Conservation (phyloP, 208 protist genomes). For the Leishmania turanica region DNA sequence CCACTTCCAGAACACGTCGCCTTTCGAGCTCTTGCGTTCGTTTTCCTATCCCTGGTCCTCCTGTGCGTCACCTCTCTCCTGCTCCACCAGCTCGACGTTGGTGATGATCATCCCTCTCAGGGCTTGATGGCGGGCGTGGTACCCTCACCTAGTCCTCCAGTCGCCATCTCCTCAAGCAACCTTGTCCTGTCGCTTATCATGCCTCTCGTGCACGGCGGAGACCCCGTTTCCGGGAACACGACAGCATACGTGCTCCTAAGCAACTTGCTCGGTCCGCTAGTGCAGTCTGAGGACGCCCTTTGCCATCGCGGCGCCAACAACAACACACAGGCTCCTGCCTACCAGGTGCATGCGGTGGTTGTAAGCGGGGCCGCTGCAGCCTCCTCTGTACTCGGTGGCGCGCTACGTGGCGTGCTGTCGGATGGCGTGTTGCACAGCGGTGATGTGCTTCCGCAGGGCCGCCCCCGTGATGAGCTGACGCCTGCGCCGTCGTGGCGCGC, state of each 20-base stretch:
- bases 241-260: background rate
- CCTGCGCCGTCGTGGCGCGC: slow-evolving; percentile 4
- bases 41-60: no score
- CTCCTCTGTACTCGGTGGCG: background rate
- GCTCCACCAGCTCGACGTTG: no score
- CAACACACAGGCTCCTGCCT: background rate
- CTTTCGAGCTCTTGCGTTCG: no score
- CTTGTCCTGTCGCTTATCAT: background rate
- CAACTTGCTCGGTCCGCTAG: slow-evolving; percentile 8
- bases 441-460: background rate
- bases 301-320: background rate
- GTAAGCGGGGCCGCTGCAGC: background rate
- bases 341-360: slow-evolving; percentile 1
- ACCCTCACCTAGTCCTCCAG: no score
- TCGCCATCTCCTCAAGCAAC: no score
- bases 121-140: no score
- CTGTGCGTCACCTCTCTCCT: no score
- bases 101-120: no score
- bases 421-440: background rate
- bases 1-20: no score
- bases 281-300: slow-evolving; percentile 16
- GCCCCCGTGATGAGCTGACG: background rate
- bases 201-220: background rate
- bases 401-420: background rate
- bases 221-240: background rate